Percentiles rank a stretch among this genome's conserved stretches.
These are phyloP conservation scores for Guyanaporus albipodus DNA, from an alignment of 768 basidiomycete species.

Conservation along the genomic window DNA sequence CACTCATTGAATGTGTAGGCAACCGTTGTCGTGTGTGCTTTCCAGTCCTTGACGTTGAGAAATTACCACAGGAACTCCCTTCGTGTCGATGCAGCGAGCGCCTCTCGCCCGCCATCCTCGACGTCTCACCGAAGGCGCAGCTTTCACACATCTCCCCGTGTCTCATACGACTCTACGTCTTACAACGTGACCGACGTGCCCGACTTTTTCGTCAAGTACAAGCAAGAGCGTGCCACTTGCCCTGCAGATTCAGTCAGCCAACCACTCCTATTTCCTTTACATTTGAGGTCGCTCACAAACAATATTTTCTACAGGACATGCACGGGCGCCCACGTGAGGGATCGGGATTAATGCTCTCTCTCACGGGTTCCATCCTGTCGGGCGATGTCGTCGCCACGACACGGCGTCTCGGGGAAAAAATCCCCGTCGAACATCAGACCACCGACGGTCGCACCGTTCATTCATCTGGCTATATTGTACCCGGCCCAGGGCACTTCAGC, in stretches of 20 bases:
- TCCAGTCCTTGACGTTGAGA: too few relatives aligned
- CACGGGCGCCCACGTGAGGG: constrained; percentile 4
- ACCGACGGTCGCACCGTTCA: constrained; percentile 19
- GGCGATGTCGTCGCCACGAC: constrained; percentile 28
- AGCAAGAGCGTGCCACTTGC: constrained; percentile 13
- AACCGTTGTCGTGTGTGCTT: too few relatives aligned
- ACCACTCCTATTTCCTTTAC: too few relatives aligned
- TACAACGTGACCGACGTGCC: constrained; percentile 26
- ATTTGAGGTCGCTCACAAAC: not conserved
- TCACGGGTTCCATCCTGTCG: constrained; percentile 17
- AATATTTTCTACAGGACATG: not conserved
- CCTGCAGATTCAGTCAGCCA: constrained; percentile 8
- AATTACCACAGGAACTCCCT: constrained; percentile 29
- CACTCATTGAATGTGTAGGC: too few relatives aligned
- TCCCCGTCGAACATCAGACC: constrained; percentile 25
- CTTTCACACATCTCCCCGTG: constrained; percentile 23
- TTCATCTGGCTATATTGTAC: constrained; percentile 28
- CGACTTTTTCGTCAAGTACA: constrained; percentile 27
- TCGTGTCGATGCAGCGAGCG: constrained; percentile 11
- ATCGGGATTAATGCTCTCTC: constrained; percentile 21
- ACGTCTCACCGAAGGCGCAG: constrained; percentile 14
- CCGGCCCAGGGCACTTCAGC: constrained; percentile 28
- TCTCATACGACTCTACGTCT: constrained; percentile 21
- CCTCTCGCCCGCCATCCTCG: not conserved
- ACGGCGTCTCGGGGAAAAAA: constrained; percentile 27